phyloP scores from a whole-genome alignment of 768 basidiomycete genomes.

The Mycena alexandri region DNA sequence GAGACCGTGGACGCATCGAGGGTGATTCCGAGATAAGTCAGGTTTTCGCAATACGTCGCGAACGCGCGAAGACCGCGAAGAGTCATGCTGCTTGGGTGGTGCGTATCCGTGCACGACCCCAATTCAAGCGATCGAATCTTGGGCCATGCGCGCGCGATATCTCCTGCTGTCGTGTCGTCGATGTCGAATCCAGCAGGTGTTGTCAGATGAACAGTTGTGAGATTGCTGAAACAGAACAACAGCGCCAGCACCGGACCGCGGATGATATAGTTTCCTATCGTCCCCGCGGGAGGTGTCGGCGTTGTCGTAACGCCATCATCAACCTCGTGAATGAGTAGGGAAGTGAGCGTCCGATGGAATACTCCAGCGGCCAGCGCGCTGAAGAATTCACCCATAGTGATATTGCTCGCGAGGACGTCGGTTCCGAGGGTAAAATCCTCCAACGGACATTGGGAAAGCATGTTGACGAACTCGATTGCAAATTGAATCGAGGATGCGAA shows the following conservation, averaged over 20 bases:
- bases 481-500: background rate
- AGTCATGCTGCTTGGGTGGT: background rate
- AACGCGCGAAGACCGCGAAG: background rate
- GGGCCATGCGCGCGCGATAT: conserved; percentile 8
- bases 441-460: conserved; percentile 2
- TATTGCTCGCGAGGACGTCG: background rate
- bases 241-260: background rate
- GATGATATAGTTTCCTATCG: background rate
- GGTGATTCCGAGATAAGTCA: background rate
- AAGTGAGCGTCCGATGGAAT: background rate
- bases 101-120: background rate
- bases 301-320: background rate
- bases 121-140: background rate
- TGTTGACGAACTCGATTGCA: background rate
- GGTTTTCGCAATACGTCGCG: background rate
- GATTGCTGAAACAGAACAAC: conserved; percentile 3
- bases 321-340: background rate
- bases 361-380: background rate
- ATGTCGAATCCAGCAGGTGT: conserved; percentile 5
- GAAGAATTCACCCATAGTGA: background rate
- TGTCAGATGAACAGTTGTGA: background rate
- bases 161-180: conserved; percentile 4
- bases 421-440: background rate
- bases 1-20: background rate
- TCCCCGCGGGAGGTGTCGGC: background rate